Base-by-base conservation (phyloP, 192 early-diverging fungal species). In the Coemansia sp. region DNA sequence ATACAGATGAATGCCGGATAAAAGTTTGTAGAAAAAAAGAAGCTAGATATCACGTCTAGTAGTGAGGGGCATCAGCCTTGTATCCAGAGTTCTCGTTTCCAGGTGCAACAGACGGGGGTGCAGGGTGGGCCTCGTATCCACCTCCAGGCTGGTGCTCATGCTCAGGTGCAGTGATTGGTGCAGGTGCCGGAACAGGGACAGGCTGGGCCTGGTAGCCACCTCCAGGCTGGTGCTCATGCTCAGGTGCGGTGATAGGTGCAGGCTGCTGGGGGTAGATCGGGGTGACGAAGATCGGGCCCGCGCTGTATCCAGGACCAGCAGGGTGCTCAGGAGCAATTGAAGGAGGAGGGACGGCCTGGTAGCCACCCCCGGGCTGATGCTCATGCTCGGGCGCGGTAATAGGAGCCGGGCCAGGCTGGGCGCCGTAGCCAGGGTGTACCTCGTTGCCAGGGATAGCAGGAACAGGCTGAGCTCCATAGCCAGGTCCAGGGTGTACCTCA, bases 61-160 rank as follows among this genome's bases (percentile, higher is more conserved):
- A 79, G 64, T 67, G 76, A 24, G 76, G 76, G 6, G 68, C 76
- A 17, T 60, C 55, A 46, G 64, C 67, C 61, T 66, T 54, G 55
- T 71, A 71, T 19, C 51, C 62, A 8, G 51, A 51, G 17, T 24
- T 51, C 70, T 54, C 64, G 1, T 60, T 58, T 31, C 25, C 33
- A 21, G 52, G 56, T 17, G 58, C 67, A 4, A 23, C 30, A n/a
- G 21, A 14, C 23, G 54, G 54, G 2, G 61, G 54, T 1, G 61
- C 33, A 21, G n/a, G n/a, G n/a, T 54, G 52, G 1, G 56, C 64
- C 62, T 70, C 59, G 36, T 76, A 75, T 5, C 63, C 53, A 29
- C 33, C 53, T 6, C 59, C 30, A 27, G 64, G 57, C 29, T 66
- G 63, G 54, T 72, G 64, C 59, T 55, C 64, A 6, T 61, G 63